These are phyloP conservation scores for Pichia gijzeniarum DNA, from an alignment of 805 yeast species.

Conservation along the genomic window DNA sequence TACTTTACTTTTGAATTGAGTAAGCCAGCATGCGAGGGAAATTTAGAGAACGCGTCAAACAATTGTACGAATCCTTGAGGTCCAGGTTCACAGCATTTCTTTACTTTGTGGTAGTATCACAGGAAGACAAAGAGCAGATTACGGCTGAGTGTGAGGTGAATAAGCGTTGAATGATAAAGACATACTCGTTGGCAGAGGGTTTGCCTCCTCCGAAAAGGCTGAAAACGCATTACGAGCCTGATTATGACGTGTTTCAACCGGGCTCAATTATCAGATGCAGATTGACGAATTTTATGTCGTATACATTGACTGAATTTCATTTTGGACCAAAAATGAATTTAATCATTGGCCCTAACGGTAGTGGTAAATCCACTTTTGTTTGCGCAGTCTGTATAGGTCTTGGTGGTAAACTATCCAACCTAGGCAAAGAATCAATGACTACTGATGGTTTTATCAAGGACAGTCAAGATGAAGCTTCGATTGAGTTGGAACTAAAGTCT, in stretches of 20 bases:
- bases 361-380: conserved; percentile 90
- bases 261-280: conserved; percentile 47
- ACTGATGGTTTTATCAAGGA: conserved; percentile 65
- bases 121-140: too few relatives aligned
- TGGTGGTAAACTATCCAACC: conserved; percentile 67
- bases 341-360: conserved; percentile 95
- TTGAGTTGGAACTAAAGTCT: conserved; percentile 47
- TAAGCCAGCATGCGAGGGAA: too few relatives aligned
- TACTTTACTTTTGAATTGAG: too few relatives aligned
- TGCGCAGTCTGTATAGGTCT: conserved; percentile 89
- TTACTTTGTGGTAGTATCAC: too few relatives aligned
- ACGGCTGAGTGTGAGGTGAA: too few relatives aligned
- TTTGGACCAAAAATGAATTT: conserved; percentile 81
- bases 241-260: conserved; percentile 30
- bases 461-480: conserved; percentile 42
- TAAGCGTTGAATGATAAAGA: too few relatives aligned
- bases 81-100: too few relatives aligned
- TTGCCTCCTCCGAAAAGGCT: conserved; percentile 17
- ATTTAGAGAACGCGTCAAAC: too few relatives aligned
- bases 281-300: conserved; percentile 62
- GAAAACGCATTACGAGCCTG: conserved; percentile 13
- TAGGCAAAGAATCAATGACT: conserved; percentile 62
- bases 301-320: conserved; percentile 59
- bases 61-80: too few relatives aligned
- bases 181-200: conserved; percentile 4